Conservation (phyloP, 768 basidiomycete genomes). For the Termitomyces sp. region DNA sequence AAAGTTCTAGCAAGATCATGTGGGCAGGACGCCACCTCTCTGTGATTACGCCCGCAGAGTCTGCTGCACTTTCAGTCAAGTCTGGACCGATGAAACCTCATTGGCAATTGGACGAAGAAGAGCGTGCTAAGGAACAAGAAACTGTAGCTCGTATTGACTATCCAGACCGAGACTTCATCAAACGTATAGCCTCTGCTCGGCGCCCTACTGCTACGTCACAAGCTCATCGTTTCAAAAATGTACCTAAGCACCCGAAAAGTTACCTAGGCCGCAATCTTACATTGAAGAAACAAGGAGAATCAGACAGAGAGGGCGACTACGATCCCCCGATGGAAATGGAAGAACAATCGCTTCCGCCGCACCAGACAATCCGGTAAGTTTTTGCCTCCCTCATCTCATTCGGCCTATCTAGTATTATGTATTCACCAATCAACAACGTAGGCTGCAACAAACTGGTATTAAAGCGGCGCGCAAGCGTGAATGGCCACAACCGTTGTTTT, state of each 20-base stretch:
- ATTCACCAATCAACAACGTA: neutral
- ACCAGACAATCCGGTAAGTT: neutral
- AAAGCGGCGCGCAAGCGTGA: conserved; percentile 18
- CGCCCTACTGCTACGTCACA: neutral
- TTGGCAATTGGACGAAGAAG: conserved; percentile 15
- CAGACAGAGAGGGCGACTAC: conserved; percentile 3
- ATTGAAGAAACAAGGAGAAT: conserved; percentile 6
- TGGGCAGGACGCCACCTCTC: conserved; percentile 6
- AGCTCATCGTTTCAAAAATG: neutral
- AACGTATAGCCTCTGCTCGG: conserved; percentile 10
- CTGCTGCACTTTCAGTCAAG: conserved; percentile 2
- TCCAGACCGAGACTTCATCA: conserved; percentile 10
- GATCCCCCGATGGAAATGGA: conserved; percentile 12
- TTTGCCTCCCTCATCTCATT: neutral
- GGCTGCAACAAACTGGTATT: conserved; percentile 6
- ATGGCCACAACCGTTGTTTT: conserved; percentile 10
- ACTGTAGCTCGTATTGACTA: neutral
- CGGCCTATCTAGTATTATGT: neutral
- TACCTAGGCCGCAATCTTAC: conserved; percentile 8
- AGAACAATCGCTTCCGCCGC: neutral
- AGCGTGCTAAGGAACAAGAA: conserved; percentile 4
- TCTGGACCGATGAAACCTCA: conserved; percentile 9
- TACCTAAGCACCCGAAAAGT: neutral
- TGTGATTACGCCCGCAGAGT: conserved; percentile 5
- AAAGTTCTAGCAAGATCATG: neutral